Evolutionary conservation across 75 land plant species (phyloP), one percentile per base, ranked within the genome.

Genomic region (Isoetes taiwanensis): DNA sequence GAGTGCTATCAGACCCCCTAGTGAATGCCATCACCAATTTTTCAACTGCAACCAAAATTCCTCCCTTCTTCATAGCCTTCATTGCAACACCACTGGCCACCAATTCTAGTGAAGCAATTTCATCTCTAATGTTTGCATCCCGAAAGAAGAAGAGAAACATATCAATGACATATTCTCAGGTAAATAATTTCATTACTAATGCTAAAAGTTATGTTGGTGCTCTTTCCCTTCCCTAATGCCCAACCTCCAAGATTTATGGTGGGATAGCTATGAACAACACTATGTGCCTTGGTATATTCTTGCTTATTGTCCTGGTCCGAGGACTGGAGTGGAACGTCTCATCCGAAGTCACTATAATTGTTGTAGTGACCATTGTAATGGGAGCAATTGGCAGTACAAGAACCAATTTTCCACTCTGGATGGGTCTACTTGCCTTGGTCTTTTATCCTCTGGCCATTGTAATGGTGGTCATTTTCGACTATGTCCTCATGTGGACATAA

Each of bases 101-200:
- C 19, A 75, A 63, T 62, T 72, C 82, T 34, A 80, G 82, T 50
- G 82, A 75, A 59, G 73, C 62, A 12, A 69, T 76, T 5, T 72
- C 82, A 3, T 69, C 78, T 25, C 32, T 80, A 26, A 80, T 72
- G 26, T 75, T 76, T 58, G 75, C 78, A 12, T 54, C 68, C 46
- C 52, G 70, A 31, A 80, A 80, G 57, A 69, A 55, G 53, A 19
- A 35, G 32, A 64, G 65, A 27, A 72, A 62, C 46, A 53, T 74
- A 1, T 80, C 78, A 0, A 64, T 80, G 50, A 72, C 78, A 26
- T 80, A 54, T 40, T 80, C 82, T 5, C 75, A 69, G 82, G 82
- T 75, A 21, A 29, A 56, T 43, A 8, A 17, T n/a, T n/a, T n/a
- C n/a, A n/a, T n/a, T n/a, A n/a, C n/a, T n/a, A n/a, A n/a, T n/a